Conservation (phyloP, 768 basidiomycete species). For the Heimioporus sp. region DNA sequence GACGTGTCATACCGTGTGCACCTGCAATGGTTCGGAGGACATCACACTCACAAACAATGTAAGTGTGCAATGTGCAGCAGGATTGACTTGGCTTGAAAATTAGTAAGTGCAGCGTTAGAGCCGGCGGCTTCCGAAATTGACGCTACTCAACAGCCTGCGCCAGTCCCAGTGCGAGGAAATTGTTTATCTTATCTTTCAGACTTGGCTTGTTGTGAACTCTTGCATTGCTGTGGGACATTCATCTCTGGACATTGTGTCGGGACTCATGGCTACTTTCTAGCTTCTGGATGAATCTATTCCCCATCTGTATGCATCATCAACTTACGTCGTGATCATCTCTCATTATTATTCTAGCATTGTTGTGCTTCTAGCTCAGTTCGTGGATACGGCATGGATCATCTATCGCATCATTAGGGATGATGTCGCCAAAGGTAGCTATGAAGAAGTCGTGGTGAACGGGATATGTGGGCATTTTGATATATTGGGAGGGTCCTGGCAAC, state of each 20-base stretch:
- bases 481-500: conserved; percentile 43
- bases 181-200: conserved; percentile 42
- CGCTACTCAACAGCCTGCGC: conserved; percentile 17
- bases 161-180: conserved; percentile 45
- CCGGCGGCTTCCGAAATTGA: too few species aligned
- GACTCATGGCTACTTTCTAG: conserved; percentile 25
- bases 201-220: conserved; percentile 48
- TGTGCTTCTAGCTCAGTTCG: conserved; percentile 43
- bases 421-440: conserved; percentile 32
- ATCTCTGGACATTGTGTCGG: not conserved
- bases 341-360: conserved; percentile 22
- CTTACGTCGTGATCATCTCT: not conserved
- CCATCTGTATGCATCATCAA: conserved; percentile 36
- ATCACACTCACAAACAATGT: conserved; percentile 5
- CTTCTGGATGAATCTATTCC: conserved; percentile 52
- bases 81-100: conserved; percentile 45
- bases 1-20: conserved; percentile 15
- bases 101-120: conserved; percentile 44
- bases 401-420: conserved; percentile 39
- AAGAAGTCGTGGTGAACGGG: conserved; percentile 33
- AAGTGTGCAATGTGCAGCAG: conserved; percentile 36
- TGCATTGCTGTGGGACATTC: conserved; percentile 41
- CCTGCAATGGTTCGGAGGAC: too few species aligned
- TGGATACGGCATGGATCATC: conserved; percentile 47
- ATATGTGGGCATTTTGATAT: conserved; percentile 42